Conservation (phyloP, 352 stramenopile species). For the Aphanomyces astaci region DNA sequence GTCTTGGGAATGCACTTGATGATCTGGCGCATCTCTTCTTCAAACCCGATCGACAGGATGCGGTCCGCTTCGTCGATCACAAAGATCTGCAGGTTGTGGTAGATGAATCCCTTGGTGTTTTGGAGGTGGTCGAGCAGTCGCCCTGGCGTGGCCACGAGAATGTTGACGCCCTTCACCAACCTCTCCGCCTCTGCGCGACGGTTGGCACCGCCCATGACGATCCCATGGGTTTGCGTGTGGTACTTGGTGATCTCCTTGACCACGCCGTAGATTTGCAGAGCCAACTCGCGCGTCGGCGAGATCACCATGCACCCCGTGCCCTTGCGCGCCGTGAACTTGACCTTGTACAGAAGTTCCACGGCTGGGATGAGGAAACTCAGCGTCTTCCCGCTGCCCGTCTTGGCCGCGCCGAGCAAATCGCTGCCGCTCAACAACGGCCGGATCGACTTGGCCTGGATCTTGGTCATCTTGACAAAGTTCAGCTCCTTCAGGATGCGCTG, state of each 20-base stretch:
- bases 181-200: slow-evolving; percentile 92
- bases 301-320: slow-evolving; percentile 98
- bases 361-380: slow-evolving; percentile 98
- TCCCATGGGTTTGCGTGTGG: slow-evolving; percentile 93
- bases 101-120: slow-evolving; percentile 98
- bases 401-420: slow-evolving; percentile 95
- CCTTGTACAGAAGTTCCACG: slow-evolving; percentile 94
- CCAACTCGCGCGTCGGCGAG: slow-evolving; percentile 95
- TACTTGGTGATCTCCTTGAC: slow-evolving; percentile 94
- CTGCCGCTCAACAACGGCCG: slow-evolving; percentile 91
- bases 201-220: slow-evolving; percentile 98
- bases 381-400: slow-evolving; percentile 98
- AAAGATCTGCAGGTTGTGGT: slow-evolving; percentile 92
- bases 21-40: slow-evolving; percentile 98
- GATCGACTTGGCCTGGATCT: slow-evolving; percentile 97
- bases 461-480: slow-evolving; percentile 94
- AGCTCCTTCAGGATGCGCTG: slow-evolving; percentile 83
- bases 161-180: slow-evolving; percentile 94
- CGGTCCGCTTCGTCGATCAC: slow-evolving; percentile 99
- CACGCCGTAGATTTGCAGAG: slow-evolving; percentile 98
- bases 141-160: slow-evolving; percentile 96
- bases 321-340: slow-evolving; percentile 94
- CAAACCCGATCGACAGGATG: slow-evolving; percentile 98
- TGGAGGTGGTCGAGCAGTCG: slow-evolving; percentile 96
- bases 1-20: slow-evolving; percentile 97